A percentile compares a stretch with the other conserved stretches of the same genome.
These are phyloP conservation scores for Suillus subluteus DNA, from an alignment of 768 basidiomycete genomes.

Conservation along the genomic window DNA sequence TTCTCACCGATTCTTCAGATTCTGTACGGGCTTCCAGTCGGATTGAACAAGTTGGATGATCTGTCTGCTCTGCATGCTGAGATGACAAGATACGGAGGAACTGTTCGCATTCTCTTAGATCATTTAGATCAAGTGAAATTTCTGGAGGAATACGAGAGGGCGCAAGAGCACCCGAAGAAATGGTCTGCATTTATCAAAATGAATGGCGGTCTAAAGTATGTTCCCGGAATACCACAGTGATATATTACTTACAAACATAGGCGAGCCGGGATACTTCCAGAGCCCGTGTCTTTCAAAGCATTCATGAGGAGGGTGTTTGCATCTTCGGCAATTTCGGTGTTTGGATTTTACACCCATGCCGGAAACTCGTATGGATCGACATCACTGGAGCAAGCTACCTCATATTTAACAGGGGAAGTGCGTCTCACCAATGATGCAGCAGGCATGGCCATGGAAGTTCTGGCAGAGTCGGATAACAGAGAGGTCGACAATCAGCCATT, in stretches of 20 bases:
- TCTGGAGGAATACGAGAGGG: conserved; percentile 61
- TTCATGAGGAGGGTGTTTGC: conserved; percentile 56
- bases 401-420: conserved; percentile 71
- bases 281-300: conserved; percentile 54
- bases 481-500: conserved; percentile 50
- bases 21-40: conserved; percentile 78
- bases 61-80: conserved; percentile 62
- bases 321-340: conserved; percentile 62
- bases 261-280: conserved; percentile 69
- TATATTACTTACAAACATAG: conserved; percentile 41
- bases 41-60: conserved; percentile 71
- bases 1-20: conserved; percentile 50
- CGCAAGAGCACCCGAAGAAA: conserved; percentile 39
- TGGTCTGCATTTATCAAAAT: conserved; percentile 87
- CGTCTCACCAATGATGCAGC: conserved; percentile 71
- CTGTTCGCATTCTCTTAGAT: conserved; percentile 73
- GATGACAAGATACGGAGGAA: conserved; percentile 56
- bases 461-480: conserved; percentile 41
- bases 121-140: conserved; percentile 71
- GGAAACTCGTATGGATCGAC: conserved; percentile 80
- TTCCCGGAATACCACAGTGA: conserved; percentile 9
- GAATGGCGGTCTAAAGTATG: conserved; percentile 78
- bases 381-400: conserved; percentile 63
- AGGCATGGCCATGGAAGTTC: conserved; percentile 50
- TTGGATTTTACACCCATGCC: conserved; percentile 85